phyloP scores from a whole-genome alignment of 1,284 basidiomycete species.

The Cryptococcus wingfieldii region DNA sequence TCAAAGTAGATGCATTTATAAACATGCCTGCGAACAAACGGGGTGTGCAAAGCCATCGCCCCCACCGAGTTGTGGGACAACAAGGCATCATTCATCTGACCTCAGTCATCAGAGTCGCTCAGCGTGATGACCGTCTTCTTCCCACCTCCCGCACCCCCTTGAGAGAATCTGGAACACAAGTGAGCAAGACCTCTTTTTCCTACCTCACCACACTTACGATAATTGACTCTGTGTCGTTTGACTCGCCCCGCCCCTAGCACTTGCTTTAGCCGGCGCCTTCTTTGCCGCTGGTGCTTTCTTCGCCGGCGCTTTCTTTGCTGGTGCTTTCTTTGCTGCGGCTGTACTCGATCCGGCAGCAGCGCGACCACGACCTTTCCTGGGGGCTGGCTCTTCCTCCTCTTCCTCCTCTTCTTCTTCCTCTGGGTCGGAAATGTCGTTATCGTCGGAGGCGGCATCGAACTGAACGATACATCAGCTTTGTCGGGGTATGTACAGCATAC shows the following conservation, averaged over 20 bases:
- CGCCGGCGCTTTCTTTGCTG: slow-evolving; percentile 22
- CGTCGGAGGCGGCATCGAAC: slow-evolving; percentile 56
- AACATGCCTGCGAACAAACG: no score
- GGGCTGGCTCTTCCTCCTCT: slow-evolving; percentile 56
- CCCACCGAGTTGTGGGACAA: no score
- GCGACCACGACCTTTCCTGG: slow-evolving; percentile 60
- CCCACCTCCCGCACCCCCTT: no score
- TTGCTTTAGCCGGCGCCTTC: slow-evolving; percentile 23
- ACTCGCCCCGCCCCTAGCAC: slow-evolving; percentile 25
- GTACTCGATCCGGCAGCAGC: slow-evolving; percentile 49
- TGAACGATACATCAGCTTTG: slow-evolving; percentile 5
- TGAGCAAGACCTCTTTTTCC: no score
- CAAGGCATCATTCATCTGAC: no score
- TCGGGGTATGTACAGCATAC: background rate
- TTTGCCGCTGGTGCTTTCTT: slow-evolving; percentile 54
- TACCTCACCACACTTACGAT: slow-evolving; percentile 23
- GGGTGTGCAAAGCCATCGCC: no score
- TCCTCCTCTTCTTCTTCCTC: slow-evolving; percentile 55
- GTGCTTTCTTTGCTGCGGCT: slow-evolving; percentile 8
- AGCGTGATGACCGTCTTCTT: background rate
- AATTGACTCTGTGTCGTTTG: slow-evolving; percentile 57
- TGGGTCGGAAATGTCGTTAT: no score
- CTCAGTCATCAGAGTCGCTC: background rate
- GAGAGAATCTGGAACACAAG: no score
- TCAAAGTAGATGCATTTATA: no score